Percentiles rank a stretch among this genome's conserved stretches.
Evolutionary conservation across 768 basidiomycete species (phyloP).

Genomic region (Termitomyces sp.): DNA sequence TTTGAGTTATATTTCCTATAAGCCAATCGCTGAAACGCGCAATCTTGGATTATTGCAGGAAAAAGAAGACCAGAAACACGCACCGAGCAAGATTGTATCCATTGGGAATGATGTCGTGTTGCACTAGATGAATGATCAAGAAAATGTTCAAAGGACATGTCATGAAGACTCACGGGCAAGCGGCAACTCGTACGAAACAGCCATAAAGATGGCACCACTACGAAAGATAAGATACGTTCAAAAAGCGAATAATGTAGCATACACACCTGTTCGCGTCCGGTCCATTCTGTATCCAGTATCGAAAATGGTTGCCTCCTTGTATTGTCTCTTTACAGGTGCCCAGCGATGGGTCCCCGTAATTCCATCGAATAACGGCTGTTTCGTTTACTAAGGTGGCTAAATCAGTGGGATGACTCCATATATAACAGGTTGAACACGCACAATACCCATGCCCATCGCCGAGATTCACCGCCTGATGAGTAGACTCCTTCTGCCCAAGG

Average conservation of each 20-base stretch:
- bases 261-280: conserved; percentile 53
- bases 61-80: conserved; percentile 7
- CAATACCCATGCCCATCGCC: conserved; percentile 77
- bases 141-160: background rate
- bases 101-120: conserved; percentile 68
- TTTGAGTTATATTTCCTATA: conserved; percentile 73
- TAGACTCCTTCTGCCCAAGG: conserved; percentile 73
- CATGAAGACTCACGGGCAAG: conserved; percentile 38
- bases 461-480: conserved; percentile 64
- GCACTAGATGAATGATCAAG: conserved; percentile 24
- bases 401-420: background rate
- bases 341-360: conserved; percentile 75
- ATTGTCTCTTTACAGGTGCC: conserved; percentile 86
- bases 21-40: conserved; percentile 61
- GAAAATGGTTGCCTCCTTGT: conserved; percentile 80
- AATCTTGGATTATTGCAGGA: background rate
- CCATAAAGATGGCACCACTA: conserved; percentile 74
- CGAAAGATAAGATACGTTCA: background rate
- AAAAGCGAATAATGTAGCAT: conserved; percentile 11
- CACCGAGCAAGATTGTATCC: conserved; percentile 81
- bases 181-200: conserved; percentile 67
- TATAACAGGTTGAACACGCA: conserved; percentile 30
- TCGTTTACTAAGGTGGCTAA: conserved; percentile 54
- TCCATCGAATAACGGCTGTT: conserved; percentile 77
- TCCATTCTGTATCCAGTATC: conserved; percentile 86